Evolutionary conservation across 208 protist genomes (phyloP), one percentile per base, ranked within the genome.

Genomic region (Acanthamoeba polyphaga): DNA sequence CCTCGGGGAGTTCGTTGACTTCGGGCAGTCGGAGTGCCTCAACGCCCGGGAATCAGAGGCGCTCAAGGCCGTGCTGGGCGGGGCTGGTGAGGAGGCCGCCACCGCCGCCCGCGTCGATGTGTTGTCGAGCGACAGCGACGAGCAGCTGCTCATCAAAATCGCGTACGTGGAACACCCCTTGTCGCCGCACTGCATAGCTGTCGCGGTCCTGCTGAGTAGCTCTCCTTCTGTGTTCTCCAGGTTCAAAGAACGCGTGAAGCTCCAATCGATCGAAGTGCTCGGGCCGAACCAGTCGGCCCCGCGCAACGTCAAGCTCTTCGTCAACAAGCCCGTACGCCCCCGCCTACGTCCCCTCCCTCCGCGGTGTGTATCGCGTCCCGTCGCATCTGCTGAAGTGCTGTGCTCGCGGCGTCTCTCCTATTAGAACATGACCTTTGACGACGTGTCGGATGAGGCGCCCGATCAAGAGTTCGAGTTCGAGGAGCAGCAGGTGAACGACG

Each of bases 111-210:
- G 2, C 19, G 49, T n/a, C 27, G 80, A 88, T 38, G 34, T 38
- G n/a, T 29, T 66, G 55, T n/a, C 49, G 29, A 88, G 80, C 80
- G 80, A 88, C 29, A 46, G 27, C 27, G 80, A 88, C 22, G 53
- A 58, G 46, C 80, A 88, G 29, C 80, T 88, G 27, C 46, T 88
- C 80, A 64, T 88, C 49, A 88, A 88, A 51, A 88, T 88, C n/a
- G 80, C 80, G 53, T 80, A 38, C 34, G 34, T 38, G 34, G 34
- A 51, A 55, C 51, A 55, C 34, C 34, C 34, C 34, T 2, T 2
- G 34, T 38, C 34, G 34, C 34, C 34, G 34, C 34, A 38, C 34
- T 38, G 34, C 34, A 38, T 38, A 38, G 34, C 34, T 38, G 34
- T 38, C 34, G 2, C 34, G 34, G 34, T 38, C 34, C 34, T 38